These are phyloP conservation scores for Dothiorella sarmentorum DNA, from an alignment of 2,329 filamentous ascomycete genomes.

Conservation along the genomic window DNA sequence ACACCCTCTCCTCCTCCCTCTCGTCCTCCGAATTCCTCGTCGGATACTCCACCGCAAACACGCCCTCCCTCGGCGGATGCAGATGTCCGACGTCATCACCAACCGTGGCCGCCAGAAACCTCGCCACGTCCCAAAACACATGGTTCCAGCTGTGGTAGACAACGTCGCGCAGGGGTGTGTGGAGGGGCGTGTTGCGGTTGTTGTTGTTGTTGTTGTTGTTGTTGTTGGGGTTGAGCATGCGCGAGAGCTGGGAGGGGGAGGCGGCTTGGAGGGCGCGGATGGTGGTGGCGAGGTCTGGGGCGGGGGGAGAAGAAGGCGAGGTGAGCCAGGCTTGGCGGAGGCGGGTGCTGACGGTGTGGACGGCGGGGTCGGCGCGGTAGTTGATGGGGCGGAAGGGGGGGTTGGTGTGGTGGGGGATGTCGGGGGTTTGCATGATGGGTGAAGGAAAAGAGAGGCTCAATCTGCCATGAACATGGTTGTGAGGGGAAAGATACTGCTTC, in stretches of 20 bases:
- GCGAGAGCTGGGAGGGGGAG: not conserved
- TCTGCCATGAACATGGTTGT: too few relatives aligned
- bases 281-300: not conserved
- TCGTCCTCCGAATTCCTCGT: not conserved
- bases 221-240: not conserved
- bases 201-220: too few relatives aligned
- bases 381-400: not conserved
- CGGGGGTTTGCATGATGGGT: too few relatives aligned
- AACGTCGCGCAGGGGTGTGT: not conserved
- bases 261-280: not conserved
- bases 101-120: not conserved
- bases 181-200: too few relatives aligned
- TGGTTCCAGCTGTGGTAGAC: slow-evolving; percentile 4
- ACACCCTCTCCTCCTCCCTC: not conserved
- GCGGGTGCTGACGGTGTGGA: not conserved
- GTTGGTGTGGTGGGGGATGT: not conserved
- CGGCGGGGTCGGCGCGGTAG: slow-evolving; percentile 1
- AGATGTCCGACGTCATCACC: not conserved
- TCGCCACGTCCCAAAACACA: not conserved
- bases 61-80: not conserved
- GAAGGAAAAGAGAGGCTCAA: too few relatives aligned
- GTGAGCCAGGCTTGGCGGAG: slow-evolving; percentile 1
- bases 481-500: too few relatives aligned
- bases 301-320: not conserved
- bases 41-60: slow-evolving; percentile 1